Evolutionary conservation across 2,329 filamentous ascomycete species (phyloP).

Genomic region (Paecilomyces dactylethromorphus): DNA sequence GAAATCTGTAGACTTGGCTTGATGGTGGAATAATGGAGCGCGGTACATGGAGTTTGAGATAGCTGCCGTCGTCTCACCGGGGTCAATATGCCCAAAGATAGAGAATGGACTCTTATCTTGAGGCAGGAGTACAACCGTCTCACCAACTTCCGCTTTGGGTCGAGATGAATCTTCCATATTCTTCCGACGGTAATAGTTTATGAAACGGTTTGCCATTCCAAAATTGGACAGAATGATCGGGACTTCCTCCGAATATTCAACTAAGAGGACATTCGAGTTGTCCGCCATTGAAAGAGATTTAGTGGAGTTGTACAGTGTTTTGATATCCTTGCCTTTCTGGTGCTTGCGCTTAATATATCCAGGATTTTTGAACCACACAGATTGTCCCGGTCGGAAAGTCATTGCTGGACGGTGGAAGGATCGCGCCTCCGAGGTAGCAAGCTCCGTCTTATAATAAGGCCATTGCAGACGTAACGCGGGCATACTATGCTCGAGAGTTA

Average conservation of each 20-base stretch:
- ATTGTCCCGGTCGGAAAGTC: slow-evolving; percentile 62
- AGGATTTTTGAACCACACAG: slow-evolving; percentile 68
- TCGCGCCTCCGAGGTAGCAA: slow-evolving; percentile 64
- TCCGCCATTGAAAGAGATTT: slow-evolving; percentile 81
- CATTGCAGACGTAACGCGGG: slow-evolving; percentile 86
- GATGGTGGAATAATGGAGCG: slow-evolving; percentile 86
- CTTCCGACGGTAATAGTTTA: slow-evolving; percentile 93
- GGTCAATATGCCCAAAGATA: slow-evolving; percentile 86
- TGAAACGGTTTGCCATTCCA: slow-evolving; percentile 90
- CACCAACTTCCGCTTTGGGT: slow-evolving; percentile 77
- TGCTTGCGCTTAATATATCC: slow-evolving; percentile 71
- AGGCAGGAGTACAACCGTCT: slow-evolving; percentile 78
- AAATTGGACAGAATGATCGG: slow-evolving; percentile 91
- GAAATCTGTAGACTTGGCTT: slow-evolving; percentile 73
- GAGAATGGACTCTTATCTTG: slow-evolving; percentile 96
- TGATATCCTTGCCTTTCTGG: slow-evolving; percentile 69
- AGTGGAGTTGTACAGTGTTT: slow-evolving; percentile 71
- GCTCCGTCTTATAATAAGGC: slow-evolving; percentile 89
- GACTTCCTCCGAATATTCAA: slow-evolving; percentile 94
- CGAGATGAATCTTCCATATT: slow-evolving; percentile 69
- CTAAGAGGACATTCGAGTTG: slow-evolving; percentile 78
- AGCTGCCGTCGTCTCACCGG: slow-evolving; percentile 83
- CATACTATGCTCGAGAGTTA: slow-evolving; percentile 90
- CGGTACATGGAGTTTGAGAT: slow-evolving; percentile 94
- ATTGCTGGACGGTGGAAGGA: slow-evolving; percentile 80